A percentile compares a stretch with the other conserved stretches of the same genome.
Conservation (phyloP, 495 filamentous ascomycete genomes). For the Xylaria castorea region DNA sequence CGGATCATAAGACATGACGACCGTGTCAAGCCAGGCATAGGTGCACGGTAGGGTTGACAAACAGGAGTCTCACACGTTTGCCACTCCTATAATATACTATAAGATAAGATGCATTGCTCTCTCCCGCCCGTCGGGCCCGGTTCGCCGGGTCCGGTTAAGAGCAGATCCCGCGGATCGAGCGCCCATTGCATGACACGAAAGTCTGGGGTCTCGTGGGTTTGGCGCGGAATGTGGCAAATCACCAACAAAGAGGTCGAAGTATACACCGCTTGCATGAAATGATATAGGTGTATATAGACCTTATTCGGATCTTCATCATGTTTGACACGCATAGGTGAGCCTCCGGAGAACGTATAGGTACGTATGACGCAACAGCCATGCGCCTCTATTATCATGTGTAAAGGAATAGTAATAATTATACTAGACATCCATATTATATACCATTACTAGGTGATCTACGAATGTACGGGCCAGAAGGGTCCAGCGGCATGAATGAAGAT, state of each 20-base stretch:
- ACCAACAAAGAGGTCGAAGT: not conserved
- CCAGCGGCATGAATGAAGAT: not conserved
- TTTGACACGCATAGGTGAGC: not conserved
- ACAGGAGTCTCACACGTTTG: not conserved
- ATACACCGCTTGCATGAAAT: not conserved
- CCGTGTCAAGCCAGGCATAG: not conserved
- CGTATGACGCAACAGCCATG: not conserved
- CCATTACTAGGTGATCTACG: not conserved
- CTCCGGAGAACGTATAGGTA: not conserved
- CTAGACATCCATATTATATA: not conserved
- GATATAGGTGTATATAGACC: not conserved
- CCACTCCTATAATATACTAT: not conserved
- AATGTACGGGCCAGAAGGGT: not conserved
- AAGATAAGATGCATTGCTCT: not conserved
- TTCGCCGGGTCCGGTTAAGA: slow-evolving; percentile 17
- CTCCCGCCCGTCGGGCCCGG: not conserved
- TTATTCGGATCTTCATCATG: not conserved
- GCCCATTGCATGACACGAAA: not conserved
- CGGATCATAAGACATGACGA: not conserved
- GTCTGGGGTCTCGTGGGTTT: not conserved
- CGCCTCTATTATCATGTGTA: not conserved
- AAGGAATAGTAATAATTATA: not conserved
- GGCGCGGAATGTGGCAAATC: not conserved
- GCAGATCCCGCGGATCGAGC: slow-evolving; percentile 16
- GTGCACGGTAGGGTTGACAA: not conserved